A percentile compares a stretch with the other conserved stretches of the same genome.
These are phyloP conservation scores for Fremontodendron californicum DNA, from an alignment of 345 rosid species.

Conservation along the genomic window DNA sequence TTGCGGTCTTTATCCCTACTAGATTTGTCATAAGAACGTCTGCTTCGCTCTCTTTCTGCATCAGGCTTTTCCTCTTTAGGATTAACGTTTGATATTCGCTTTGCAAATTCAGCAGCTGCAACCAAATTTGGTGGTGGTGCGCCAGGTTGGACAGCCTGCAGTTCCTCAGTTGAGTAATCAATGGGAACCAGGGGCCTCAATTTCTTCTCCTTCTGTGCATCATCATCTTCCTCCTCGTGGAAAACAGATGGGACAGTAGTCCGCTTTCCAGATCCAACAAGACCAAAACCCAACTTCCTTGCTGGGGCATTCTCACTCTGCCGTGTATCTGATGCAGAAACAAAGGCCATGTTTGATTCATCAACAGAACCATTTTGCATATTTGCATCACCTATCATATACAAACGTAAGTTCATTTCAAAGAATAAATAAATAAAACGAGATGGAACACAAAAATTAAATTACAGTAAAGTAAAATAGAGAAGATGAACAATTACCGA, in stretches of 20 bases:
- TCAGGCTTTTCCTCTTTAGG: constrained; percentile 71
- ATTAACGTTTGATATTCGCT: constrained; percentile 67
- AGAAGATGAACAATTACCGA: constrained; percentile 17
- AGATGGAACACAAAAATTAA: not conserved
- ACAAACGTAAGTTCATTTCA: constrained; percentile 9
- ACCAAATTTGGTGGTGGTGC: constrained; percentile 69
- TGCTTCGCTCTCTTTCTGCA: constrained; percentile 68
- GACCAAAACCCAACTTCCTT: constrained; percentile 91
- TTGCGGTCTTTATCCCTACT: constrained; percentile 62
- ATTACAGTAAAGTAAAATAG: not conserved
- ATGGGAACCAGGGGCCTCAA: constrained; percentile 97
- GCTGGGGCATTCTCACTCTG: constrained; percentile 52
- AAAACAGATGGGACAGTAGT: constrained; percentile 91
- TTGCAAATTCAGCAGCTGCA: constrained; percentile 95
- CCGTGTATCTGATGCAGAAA: constrained; percentile 46
- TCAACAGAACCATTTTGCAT: constrained; percentile 56
- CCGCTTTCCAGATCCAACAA: constrained; percentile 88
- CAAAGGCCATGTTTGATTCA: constrained; percentile 36
- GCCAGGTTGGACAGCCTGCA: constrained; percentile 69
- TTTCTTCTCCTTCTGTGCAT: constrained; percentile 73
- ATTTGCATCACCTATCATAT: constrained; percentile 38
- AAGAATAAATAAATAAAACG: not conserved
- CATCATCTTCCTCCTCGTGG: constrained; percentile 93
- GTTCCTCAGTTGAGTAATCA: constrained; percentile 92
- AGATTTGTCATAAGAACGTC: constrained; percentile 66